Conservation (phyloP, 1,139 yeast genomes). For the Debaryomyces coudertii region DNA sequence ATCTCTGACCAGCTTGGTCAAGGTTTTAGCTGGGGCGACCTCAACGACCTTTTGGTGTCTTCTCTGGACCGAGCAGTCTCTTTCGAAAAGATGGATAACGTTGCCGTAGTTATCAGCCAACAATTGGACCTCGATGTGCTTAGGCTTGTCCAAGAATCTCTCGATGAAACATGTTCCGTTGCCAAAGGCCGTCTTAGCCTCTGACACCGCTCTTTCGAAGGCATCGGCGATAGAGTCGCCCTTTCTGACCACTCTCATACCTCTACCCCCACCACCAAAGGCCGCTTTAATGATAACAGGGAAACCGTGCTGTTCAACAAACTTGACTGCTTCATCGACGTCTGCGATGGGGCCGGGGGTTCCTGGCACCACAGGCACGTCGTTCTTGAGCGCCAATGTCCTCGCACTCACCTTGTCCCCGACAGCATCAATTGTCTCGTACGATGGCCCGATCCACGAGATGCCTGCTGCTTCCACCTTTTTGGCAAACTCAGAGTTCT, state of each 20-base stretch:
- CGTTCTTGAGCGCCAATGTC: constrained; percentile 74
- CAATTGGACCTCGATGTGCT: constrained; percentile 96
- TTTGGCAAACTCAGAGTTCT: constrained; percentile 91
- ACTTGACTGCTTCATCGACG: constrained; percentile 74
- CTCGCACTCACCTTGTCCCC: constrained; percentile 98
- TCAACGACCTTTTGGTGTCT: constrained; percentile 99
- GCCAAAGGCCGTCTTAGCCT: constrained; percentile 93
- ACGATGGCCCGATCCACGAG: constrained; percentile 95
- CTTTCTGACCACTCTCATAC: constrained; percentile 98
- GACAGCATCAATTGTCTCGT: constrained; percentile 88
- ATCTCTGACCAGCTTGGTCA: constrained; percentile 81
- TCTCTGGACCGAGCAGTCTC: constrained; percentile 99
- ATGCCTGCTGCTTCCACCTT: constrained; percentile 91
- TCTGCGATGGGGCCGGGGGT: constrained; percentile 94
- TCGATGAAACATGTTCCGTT: constrained; percentile 98
- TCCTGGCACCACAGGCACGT: constrained; percentile 97
- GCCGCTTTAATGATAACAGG: constrained; percentile 99
- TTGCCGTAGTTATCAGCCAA: constrained; percentile 94
- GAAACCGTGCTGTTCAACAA: constrained; percentile 82
- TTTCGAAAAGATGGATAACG: constrained; percentile 92
- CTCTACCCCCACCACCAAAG: constrained; percentile 99
- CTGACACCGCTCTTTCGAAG: constrained; percentile 89
- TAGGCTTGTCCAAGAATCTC: constrained; percentile 92
- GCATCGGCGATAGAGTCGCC: constrained; percentile 95
- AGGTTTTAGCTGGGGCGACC: constrained; percentile 96